A percentile compares a stretch with the other conserved stretches of the same genome.
These are phyloP conservation scores for Teratosphaeria pseudoeucalypti DNA, from an alignment of 2,329 filamentous ascomycete species.

Conservation along the genomic window DNA sequence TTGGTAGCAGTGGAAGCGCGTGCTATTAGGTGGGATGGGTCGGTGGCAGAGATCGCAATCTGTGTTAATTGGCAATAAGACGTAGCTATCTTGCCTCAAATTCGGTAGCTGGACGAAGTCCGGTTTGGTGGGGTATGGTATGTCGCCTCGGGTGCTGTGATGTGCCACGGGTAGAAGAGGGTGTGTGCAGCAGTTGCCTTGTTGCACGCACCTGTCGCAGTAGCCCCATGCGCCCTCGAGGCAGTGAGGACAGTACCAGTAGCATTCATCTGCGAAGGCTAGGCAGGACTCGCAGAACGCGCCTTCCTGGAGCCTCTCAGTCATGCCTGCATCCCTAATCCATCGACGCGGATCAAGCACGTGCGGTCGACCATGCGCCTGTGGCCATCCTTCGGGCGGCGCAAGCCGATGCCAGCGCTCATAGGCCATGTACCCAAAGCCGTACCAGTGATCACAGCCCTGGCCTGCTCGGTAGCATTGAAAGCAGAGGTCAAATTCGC, in stretches of 20 bases:
- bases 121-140: constrained; percentile 6
- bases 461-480: constrained; percentile 66
- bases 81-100: constrained; percentile 32
- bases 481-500: constrained; percentile 68
- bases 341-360: constrained; percentile 40
- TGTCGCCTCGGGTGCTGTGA: constrained; percentile 20
- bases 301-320: constrained; percentile 50
- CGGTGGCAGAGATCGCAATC: constrained; percentile 70
- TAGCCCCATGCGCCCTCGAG: constrained; percentile 94
- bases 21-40: constrained; percentile 57
- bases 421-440: constrained; percentile 67
- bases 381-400: constrained; percentile 31
- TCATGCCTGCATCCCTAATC: constrained; percentile 8
- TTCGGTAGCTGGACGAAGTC: constrained; percentile 17
- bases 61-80: constrained; percentile 44
- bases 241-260: constrained; percentile 75
- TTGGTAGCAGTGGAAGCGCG: constrained; percentile 68
- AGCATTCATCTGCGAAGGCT: constrained; percentile 67
- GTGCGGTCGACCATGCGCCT: constrained; percentile 40
- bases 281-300: constrained; percentile 74
- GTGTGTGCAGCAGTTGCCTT: constrained; percentile 72
- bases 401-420: constrained; percentile 28
- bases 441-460: constrained; percentile 80
- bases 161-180: constrained; percentile 63
- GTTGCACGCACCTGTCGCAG: constrained; percentile 78